phyloP scores from a whole-genome alignment of 2,329 filamentous ascomycete species.

The Aspergillus bombycis region DNA sequence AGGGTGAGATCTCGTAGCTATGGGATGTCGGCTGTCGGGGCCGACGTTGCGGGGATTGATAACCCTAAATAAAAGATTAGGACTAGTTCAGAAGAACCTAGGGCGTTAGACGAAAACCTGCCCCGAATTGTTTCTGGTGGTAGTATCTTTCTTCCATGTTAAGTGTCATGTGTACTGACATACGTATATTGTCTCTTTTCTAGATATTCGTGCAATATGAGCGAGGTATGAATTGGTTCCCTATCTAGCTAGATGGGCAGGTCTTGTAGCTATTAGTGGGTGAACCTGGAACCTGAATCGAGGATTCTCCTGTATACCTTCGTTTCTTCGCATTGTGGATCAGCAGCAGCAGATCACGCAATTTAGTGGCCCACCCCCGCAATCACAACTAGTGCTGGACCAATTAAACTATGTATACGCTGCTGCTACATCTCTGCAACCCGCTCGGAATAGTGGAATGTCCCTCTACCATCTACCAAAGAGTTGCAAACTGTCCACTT shows the following conservation, averaged over 20 bases:
- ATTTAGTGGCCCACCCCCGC: constrained; percentile 1
- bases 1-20: background rate
- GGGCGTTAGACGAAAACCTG: background rate
- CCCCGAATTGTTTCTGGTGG: too few relatives aligned
- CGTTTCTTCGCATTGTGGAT: background rate
- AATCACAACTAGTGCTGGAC: background rate
- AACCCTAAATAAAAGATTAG: background rate
- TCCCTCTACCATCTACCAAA: background rate
- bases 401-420: background rate
- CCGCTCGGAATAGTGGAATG: background rate
- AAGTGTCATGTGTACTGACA: too few relatives aligned
- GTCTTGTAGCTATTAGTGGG: too few relatives aligned
- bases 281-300: too few relatives aligned
- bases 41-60: background rate
- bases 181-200: too few relatives aligned
- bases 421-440: background rate
- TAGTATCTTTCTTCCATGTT: too few relatives aligned
- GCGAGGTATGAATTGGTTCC: too few relatives aligned
- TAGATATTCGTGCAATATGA: too few relatives aligned
- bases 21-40: background rate
- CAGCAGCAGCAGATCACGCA: background rate
- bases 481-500: background rate
- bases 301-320: background rate
- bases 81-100: background rate
- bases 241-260: too few relatives aligned